phyloP scores from a whole-genome alignment of 208 protist genomes.

The Trypanosoma conorhini region DNA sequence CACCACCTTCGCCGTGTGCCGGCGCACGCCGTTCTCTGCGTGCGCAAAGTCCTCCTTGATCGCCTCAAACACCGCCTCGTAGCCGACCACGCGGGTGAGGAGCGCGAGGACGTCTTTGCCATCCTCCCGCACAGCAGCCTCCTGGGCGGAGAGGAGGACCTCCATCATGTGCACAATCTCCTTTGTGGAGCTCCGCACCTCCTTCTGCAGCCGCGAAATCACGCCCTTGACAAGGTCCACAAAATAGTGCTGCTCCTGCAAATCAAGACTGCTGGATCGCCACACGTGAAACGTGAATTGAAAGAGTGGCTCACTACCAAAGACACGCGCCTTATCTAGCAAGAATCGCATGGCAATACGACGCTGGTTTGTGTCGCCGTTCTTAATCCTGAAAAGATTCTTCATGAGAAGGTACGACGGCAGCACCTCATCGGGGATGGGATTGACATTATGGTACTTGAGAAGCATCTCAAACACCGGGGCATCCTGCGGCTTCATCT shows the following conservation, averaged over 20 bases:
- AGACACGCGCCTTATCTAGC: constrained; percentile 97
- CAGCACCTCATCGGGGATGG: constrained; percentile 89
- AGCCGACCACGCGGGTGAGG: constrained; percentile 98
- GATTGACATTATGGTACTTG: constrained; percentile 82
- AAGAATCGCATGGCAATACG: constrained; percentile 97
- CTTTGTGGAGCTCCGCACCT: constrained; percentile 97
- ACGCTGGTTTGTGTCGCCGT: constrained; percentile 97
- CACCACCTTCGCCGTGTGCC: constrained; percentile 98
- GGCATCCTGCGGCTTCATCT: constrained; percentile 97
- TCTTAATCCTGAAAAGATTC: constrained; percentile 99
- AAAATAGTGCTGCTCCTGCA: constrained; percentile 98
- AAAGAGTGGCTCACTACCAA: constrained; percentile 98
- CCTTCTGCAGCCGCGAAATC: constrained; percentile 97
- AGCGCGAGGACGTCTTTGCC: constrained; percentile 99
- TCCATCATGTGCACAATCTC: constrained; percentile 99
- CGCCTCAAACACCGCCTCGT: constrained; percentile 97
- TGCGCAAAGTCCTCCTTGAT: constrained; percentile 99
- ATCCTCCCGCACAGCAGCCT: constrained; percentile 98
- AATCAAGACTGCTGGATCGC: constrained; percentile 95
- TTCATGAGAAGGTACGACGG: constrained; percentile 98
- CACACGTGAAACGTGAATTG: constrained; percentile 98
- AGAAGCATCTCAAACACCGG: constrained; percentile 97
- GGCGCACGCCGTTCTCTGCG: constrained; percentile 97
- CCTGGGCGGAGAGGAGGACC: constrained; percentile 98
- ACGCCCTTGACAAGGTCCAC: constrained; percentile 99